phyloP scores from a whole-genome alignment of 2,329 filamentous ascomycete genomes.

The Clonostachys rhizophaga region DNA sequence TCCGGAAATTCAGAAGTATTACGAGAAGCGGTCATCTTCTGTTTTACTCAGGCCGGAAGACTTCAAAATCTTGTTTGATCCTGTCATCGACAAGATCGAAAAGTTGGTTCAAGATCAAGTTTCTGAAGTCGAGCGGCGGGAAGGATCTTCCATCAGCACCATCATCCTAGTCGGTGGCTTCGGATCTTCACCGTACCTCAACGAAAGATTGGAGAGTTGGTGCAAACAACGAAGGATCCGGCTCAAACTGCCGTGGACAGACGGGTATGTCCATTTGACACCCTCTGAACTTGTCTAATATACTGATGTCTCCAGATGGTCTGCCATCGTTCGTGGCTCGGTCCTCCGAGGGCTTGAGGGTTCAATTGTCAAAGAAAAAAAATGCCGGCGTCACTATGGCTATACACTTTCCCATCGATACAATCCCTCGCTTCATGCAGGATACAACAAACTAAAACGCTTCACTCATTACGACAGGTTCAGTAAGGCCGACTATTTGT shows the following conservation, averaged over 20 bases:
- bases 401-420: not conserved
- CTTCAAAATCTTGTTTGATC: not conserved
- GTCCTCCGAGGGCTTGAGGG: conserved; percentile 72
- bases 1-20: not conserved
- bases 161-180: conserved; percentile 81
- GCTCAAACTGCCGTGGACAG: not conserved
- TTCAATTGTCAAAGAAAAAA: conserved; percentile 55
- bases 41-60: not conserved
- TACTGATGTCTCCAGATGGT: conserved; percentile 50
- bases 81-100: not conserved
- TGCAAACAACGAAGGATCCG: not conserved
- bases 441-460: not conserved
- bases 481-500: not conserved
- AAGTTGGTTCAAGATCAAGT: not conserved
- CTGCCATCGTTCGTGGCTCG: conserved; percentile 72
- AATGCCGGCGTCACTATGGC: conserved; percentile 2
- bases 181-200: conserved; percentile 66
- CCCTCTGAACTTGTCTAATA: conserved; percentile 8
- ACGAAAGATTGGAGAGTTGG: conserved; percentile 1
- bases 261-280: not conserved
- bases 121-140: not conserved
- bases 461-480: no score
- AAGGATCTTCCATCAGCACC: not conserved
- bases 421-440: not conserved
- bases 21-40: not conserved